Base-by-base conservation (phyloP, 352 stramenopile species). In the Pythium graminicola region DNA sequence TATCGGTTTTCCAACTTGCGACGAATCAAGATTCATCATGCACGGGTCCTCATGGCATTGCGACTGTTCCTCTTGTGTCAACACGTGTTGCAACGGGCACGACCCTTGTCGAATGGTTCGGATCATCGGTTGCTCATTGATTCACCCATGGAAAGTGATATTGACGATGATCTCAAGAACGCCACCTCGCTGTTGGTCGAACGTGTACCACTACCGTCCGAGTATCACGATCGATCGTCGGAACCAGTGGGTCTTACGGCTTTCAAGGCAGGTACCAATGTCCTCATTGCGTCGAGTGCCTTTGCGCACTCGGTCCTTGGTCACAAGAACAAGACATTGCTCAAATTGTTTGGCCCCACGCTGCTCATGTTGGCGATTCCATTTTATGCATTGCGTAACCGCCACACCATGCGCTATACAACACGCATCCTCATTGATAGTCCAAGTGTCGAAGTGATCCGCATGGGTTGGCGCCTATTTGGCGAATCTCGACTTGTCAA, bases 121-220 rank as follows among this genome's bases (percentile, higher is more conserved):
- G 81, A 89, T 53, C 75, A 86, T 36, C 75, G 83, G 7, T 58
- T 93, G 7, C 57, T 93, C 31, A 93, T 93, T 54, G 80, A 91
- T 60, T 76, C 80, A 46, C 83, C 83, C 1, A 88, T 89, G 64
- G 80, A 91, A 46, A 72, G 80, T 32, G 83, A 93, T 54, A 94
- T 94, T 57, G 82, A 94, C 45, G 83, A 94, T 54, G 76, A 94
- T 56, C 50, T 91, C 28, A 94, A 94, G 59, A 89, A 89, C 42
- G 83, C 83, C 23, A 92, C 80, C 39, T 72, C 73, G 16, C 51
- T 94, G 42, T 64, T 94, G 17, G 67, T 94, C 9, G 81, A 94
- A 44, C 67, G 79, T 17, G 83, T 94, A 50, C 83, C 83, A 9
- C 65, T 94, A 1, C 83, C 83, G 33, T 65, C 75, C 39, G 83